A percentile compares a stretch with the other conserved stretches of the same genome.
phyloP scores from a whole-genome alignment of 2,329 filamentous ascomycete genomes.

The Colletotrichum orchidophilum region DNA sequence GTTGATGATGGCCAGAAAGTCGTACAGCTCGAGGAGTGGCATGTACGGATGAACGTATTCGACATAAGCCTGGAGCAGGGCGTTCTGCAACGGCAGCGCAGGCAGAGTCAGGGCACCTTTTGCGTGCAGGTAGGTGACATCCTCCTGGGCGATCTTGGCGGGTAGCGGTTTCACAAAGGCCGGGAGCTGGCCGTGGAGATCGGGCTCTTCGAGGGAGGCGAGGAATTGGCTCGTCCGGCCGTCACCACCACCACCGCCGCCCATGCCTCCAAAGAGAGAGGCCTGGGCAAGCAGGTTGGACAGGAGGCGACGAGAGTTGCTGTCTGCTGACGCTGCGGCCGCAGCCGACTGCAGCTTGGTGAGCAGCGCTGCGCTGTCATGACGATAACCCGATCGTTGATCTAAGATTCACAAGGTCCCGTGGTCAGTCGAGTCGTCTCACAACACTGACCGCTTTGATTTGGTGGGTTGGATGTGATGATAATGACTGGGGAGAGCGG shows the following conservation, averaged over 20 bases:
- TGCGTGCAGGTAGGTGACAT: constrained; percentile 82
- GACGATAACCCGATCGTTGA: constrained; percentile 48
- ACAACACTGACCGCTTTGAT: background rate
- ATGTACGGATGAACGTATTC: constrained; percentile 95
- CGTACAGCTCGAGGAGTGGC: constrained; percentile 80
- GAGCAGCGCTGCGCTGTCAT: constrained; percentile 42
- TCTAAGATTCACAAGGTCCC: constrained; percentile 41
- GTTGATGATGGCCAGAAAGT: constrained; percentile 69
- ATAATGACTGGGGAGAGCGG: background rate
- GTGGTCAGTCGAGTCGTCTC: constrained; percentile 43
- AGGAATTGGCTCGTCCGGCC: constrained; percentile 53
- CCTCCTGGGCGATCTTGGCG: constrained; percentile 78
- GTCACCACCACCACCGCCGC: constrained; percentile 37
- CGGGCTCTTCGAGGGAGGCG: constrained; percentile 58
- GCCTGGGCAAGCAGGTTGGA: constrained; percentile 35
- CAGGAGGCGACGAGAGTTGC: constrained; percentile 32
- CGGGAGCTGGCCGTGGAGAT: constrained; percentile 60
- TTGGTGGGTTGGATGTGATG: background rate
- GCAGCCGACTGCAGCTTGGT: constrained; percentile 41
- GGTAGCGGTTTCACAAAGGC: constrained; percentile 84
- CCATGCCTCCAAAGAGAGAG: constrained; percentile 43
- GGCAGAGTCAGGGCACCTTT: constrained; percentile 89
- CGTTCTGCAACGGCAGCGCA: constrained; percentile 74
- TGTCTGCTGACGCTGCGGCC: constrained; percentile 35
- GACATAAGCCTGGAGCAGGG: constrained; percentile 82